Base-by-base conservation (phyloP, 345 rosid genomes). In the Physaria fendleri region DNA sequence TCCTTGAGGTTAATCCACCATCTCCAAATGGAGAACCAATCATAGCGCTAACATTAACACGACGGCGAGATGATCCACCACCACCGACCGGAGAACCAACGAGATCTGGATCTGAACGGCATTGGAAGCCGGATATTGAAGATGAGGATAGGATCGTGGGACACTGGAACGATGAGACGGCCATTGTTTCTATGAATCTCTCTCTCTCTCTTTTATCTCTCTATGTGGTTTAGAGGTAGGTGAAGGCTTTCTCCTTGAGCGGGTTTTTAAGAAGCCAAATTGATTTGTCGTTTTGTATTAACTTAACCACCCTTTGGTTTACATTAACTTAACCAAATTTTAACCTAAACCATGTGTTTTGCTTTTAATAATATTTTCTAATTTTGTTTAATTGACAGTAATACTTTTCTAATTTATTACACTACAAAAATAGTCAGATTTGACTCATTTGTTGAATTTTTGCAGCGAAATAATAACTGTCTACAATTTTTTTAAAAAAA, bases 21-120 rank as follows among this genome's bases (percentile, higher is more conserved):
- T 85, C 84, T 12, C 86, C 85, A 47, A 70, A 74, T 29, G 76
- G 39, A 15, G 71, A 17, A 7, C 59, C 0, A 4, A 41, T 44
- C 4, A 62, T 38, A 8, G 62, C 54, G 51, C 56, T 12, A 27
- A 23, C 33, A 27, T 46, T 29, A 65, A 53, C 27, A 32, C 65
- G 78, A 39, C 69, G 51, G 62, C 71, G 71, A 57, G 67, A 49
- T 64, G 78, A 63, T 15, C 71, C 81, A 20, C 76, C 76, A 48
- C 71, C 81, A 20, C 76, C 76, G 53, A 55, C 6, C 1, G 74
- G 69, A 5, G 81, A 59, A 11, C 78, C 78, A 25, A 71, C 76
- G 68, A 78, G 81, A 59, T 82, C 85, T 32, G 85, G 84, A 75
- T 81, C 84, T 37, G 94, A 75, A 51, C 94, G 87, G 73, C 94